Evolutionary conservation across 1,139 yeast genomes (phyloP).

Genomic region (Nakaseomyces uthaithaninus): DNA sequence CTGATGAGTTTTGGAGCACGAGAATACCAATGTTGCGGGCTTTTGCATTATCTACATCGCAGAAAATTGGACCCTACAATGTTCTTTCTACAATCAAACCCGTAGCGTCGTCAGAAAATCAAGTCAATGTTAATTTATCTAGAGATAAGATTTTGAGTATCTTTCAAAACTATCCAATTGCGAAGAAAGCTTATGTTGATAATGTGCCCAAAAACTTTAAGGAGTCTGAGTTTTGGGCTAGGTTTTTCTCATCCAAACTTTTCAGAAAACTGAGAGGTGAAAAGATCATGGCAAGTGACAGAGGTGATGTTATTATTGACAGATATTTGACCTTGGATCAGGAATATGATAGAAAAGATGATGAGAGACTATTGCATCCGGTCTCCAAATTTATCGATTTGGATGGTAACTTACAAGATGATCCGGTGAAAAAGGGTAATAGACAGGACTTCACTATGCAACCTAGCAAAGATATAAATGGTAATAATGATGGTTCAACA

Average conservation of each 20-base stretch:
- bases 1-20: constrained; percentile 82
- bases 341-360: constrained; percentile 37
- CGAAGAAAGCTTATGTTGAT: constrained; percentile 82
- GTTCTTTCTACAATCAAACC: constrained; percentile 91
- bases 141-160: constrained; percentile 85
- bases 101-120: constrained; percentile 80
- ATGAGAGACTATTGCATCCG: constrained; percentile 33
- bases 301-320: constrained; percentile 81
- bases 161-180: constrained; percentile 87
- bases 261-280: constrained; percentile 89
- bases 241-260: constrained; percentile 83
- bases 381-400: constrained; percentile 63
- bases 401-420: constrained; percentile 73
- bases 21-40: constrained; percentile 74
- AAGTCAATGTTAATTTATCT: constrained; percentile 86
- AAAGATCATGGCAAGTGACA: constrained; percentile 60
- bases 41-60: constrained; percentile 74
- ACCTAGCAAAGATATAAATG: constrained; percentile 46
- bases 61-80: constrained; percentile 87
- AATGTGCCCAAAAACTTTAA: constrained; percentile 72
- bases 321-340: constrained; percentile 64
- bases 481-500: constrained; percentile 37
- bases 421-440: constrained; percentile 69
- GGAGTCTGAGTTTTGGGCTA: constrained; percentile 95
- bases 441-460: constrained; percentile 87